A percentile compares a stretch with the other conserved stretches of the same genome.
Conservation (phyloP, 2,329 filamentous ascomycete genomes). For the Waltergamsia citrina region DNA sequence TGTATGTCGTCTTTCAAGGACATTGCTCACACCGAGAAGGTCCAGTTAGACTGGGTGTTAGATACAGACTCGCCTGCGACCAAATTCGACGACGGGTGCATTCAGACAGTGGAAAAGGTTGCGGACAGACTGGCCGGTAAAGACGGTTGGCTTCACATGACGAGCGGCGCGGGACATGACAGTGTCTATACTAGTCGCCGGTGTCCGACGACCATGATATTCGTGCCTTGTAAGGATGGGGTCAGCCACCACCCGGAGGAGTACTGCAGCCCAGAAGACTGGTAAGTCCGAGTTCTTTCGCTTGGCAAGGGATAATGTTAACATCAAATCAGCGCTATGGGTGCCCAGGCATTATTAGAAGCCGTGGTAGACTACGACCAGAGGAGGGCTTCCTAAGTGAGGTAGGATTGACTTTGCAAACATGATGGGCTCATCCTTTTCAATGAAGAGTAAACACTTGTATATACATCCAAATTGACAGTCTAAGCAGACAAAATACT, state of each 20-base stretch:
- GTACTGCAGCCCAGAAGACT: constrained; percentile 24
- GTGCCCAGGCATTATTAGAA: constrained; percentile 17
- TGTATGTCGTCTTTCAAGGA: constrained; percentile 12
- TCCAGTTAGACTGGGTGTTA: constrained; percentile 45
- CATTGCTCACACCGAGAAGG: constrained; percentile 17
- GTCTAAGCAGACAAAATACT: no score
- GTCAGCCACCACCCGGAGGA: constrained; percentile 26
- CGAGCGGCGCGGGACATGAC: constrained; percentile 28
- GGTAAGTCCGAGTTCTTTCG: constrained; percentile 7
- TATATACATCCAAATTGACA: no score
- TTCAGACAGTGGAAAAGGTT: constrained; percentile 51
- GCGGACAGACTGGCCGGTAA: constrained; percentile 42
- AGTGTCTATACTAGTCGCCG: constrained; percentile 21
- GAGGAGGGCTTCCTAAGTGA: no score
- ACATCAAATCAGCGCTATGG: constrained; percentile 9
- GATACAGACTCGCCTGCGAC: constrained; percentile 51
- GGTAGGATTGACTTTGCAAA: no score
- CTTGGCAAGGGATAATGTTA: neutral
- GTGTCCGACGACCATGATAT: constrained; percentile 27
- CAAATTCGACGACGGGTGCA: constrained; percentile 57
- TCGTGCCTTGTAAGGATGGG: constrained; percentile 23
- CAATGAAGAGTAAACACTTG: no score
- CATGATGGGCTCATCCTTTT: no score
- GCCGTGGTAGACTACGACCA: constrained; percentile 13
- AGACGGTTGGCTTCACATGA: constrained; percentile 21